Evolutionary conservation across 441 rosid species (phyloP).

Genomic region (Bocquillonia castaneifolia): DNA sequence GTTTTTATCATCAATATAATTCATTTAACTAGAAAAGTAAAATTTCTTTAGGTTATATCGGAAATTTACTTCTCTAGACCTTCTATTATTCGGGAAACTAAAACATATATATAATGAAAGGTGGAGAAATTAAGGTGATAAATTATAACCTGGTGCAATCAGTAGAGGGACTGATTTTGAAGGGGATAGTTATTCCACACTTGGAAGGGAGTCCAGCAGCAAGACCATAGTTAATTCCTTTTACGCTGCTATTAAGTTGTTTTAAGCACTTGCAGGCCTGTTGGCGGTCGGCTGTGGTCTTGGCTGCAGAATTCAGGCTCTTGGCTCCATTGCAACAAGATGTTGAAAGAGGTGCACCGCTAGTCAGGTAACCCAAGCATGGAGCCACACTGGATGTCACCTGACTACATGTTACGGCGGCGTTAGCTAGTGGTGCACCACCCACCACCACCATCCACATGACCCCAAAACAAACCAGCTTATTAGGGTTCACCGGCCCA

Average conservation of each 20-base stretch:
- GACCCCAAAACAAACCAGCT: not conserved
- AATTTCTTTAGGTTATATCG: too few relatives aligned
- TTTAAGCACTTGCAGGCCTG: constrained; percentile 22
- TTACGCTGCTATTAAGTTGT: not conserved
- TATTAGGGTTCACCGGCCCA: too few relatives aligned
- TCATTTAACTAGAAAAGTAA: too few relatives aligned
- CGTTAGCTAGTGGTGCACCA: not conserved
- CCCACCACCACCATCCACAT: not conserved
- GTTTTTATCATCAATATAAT: too few relatives aligned
- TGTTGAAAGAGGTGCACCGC: not conserved
- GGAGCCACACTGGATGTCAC: constrained; percentile 5
- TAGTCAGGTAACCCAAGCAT: constrained; percentile 12
- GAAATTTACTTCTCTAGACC: too few relatives aligned
- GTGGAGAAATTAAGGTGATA: too few relatives aligned
- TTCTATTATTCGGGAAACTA: too few relatives aligned
- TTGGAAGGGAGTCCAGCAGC: constrained; percentile 27
- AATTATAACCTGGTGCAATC: constrained; percentile 34
- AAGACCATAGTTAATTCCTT: not conserved
- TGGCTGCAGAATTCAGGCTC: constrained; percentile 19
- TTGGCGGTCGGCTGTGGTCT: constrained; percentile 23
- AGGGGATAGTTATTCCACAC: constrained; percentile 29
- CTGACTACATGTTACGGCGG: constrained; percentile 14
- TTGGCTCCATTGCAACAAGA: constrained; percentile 18
- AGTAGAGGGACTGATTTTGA: constrained; percentile 28
- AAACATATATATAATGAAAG: too few relatives aligned